Percentiles rank a stretch among this genome's conserved stretches.
These are phyloP conservation scores for Brettanomyces naardenensis DNA, from an alignment of 805 yeast genomes.

Conservation along the genomic window DNA sequence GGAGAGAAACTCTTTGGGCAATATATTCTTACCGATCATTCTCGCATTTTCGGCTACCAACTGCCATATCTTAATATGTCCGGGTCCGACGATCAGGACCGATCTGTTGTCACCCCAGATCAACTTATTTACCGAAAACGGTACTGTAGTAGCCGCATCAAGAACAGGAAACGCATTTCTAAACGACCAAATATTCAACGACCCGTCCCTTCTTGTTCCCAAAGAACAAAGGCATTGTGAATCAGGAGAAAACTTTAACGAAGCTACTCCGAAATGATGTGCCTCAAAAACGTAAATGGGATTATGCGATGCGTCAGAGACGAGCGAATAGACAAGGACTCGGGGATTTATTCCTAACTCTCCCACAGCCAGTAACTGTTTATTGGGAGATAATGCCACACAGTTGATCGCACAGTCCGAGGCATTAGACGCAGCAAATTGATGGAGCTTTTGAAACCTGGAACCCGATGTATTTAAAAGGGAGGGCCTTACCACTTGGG, in stretches of 20 bases:
- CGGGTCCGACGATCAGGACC: neutral
- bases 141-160: neutral
- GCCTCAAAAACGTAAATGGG: constrained; percentile 51
- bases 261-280: constrained; percentile 58
- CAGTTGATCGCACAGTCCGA: neutral
- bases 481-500: no score
- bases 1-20: neutral
- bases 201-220: constrained; percentile 67
- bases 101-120: neutral
- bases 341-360: neutral
- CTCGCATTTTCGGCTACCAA: neutral
- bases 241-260: constrained; percentile 49
- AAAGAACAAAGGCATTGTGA: constrained; percentile 49
- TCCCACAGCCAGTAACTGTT: neutral
- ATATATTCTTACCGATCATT: neutral
- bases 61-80: neutral
- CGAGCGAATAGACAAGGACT: constrained; percentile 27
- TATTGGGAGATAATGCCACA: neutral
- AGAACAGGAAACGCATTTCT: constrained; percentile 10
- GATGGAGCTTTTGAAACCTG: neutral
- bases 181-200: constrained; percentile 50
- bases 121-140: neutral
- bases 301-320: constrained; percentile 34
- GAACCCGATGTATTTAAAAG: neutral
- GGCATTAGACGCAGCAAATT: neutral